Base-by-base conservation (phyloP, 2,329 filamentous ascomycete species). In the Cadophora malorum region DNA sequence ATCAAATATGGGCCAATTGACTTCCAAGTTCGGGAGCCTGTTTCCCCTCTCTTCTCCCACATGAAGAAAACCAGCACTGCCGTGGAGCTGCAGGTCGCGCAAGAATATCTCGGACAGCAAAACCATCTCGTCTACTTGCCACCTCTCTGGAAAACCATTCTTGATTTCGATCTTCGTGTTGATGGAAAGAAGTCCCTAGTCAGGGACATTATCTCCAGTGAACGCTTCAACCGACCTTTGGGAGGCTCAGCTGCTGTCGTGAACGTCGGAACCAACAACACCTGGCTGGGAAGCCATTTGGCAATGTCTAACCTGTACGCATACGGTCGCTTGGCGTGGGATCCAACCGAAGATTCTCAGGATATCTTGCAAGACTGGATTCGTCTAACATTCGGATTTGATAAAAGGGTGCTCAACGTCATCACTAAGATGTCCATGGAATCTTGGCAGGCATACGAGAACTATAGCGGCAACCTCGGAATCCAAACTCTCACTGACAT, bases 1-100 rank as follows among this genome's bases (percentile, higher is more conserved):
- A 88, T 92, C 78, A 93, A 92, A 77, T 91, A 90, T 70, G 90
- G 90, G 0, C 89, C 90, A 0, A 92, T 92, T 68, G 90, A 92
- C 74, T 92, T 92, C 77, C 90, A 92, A 73, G 88, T 91, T 12
- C 85, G 90, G 45, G 90, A 92, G 76, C 87, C 90, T 0, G 79
- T 83, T 0, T 90, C 86, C 4, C 90, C 90, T 0, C 79, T 93
- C 0, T 91, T 92, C 70, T 83, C 83, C 0, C 79, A 84, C 62
- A 74, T 86, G 16, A 73, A 69, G 6, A 72, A 82, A 53, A 86
- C 84, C 0, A 76, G 75, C 25, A 76, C 78, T 12, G 86, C 87
- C 0, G 86, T 92, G 47, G 90, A 92, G 76, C 80, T 92, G 1
- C 84, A 91, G 74, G 83, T 92, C 21, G 83, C 85, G 0, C 90